Base-by-base conservation (phyloP, 1,284 basidiomycete genomes). In the Puccinia triticina region DNA sequence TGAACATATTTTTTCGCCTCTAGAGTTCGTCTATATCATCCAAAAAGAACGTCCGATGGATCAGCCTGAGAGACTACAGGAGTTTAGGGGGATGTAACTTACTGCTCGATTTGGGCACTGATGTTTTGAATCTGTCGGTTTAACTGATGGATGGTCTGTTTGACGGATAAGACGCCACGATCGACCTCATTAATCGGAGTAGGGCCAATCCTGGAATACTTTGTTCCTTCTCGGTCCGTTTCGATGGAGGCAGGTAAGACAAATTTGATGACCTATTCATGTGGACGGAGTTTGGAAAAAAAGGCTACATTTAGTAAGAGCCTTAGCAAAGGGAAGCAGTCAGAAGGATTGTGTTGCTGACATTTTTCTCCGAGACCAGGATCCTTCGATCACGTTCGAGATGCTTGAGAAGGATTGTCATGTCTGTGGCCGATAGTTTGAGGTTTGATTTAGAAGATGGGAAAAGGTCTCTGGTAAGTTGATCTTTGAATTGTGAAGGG, bases 361-460 rank as follows among this genome's bases (percentile, higher is more conserved):
- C 80, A 29, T 75, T 46, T 40, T 55, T 59, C 23, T 82, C 80
- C 26, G 71, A 43, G 8, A 48, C 50, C 50, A 82, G 43, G n/a
- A 82, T 73, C 46, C 34, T 53, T 16, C 71, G 80, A 57, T 75
- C 72, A 37, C 72, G 80, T 43, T 82, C 69, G n/a, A 82, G 46
- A 76, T 82, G 61, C 16, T 55, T 57, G 16, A 81, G 29, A 23
- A 81, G 67, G 26, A 81, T 43, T 1, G 26, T 7, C 3, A 72
- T 50, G 48, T 81, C 78, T 23, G 78, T 37, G 16, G 29, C 34
- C 12, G 78, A 81, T 14, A 81, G 67, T 21, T 57, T 67, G 14
- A 37, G 40, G n/a, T 43, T n/a, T 14, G 50, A n/a, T 32, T 64
- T 23, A 14, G 59, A 0, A 37, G 46, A 46, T 26, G 46, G 29